Evolutionary conservation across 768 basidiomycete genomes (phyloP), one percentile per base, ranked within the genome.

Genomic region (Paxillus involutus): DNA sequence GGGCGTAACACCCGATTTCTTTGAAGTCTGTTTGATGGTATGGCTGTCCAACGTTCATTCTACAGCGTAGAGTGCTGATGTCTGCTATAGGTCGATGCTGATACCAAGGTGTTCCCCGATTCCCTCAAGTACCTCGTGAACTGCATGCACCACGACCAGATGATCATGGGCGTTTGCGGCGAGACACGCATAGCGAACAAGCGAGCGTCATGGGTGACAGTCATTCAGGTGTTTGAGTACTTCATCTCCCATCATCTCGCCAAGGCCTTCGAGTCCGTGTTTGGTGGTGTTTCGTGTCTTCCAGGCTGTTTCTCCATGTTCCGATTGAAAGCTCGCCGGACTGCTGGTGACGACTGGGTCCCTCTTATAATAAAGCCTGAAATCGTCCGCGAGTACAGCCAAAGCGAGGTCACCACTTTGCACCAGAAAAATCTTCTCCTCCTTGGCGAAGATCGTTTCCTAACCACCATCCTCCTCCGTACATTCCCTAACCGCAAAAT

Each of bases 221-320:
- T 89, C 46, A 99, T 99, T 63, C 97, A 99, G 70, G 96, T 98
- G 40, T 95, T 94, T 67, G 93, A 95, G 69, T 99, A 99, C 72
- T 99, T 98, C 73, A 98, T 99, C 66, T 98, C 95, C 36, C 97
- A 99, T 72, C 96, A 99, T 71, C 82, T 94, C 49, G 91, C 96
- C 57, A 99, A 99, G 71, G 95, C 93, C 7, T 99, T 99, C 73
- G 97, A 99, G 71, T 94, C 97, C 19, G 94, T 97, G 24, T 98
- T 99, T 65, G 97, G 97, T 66, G 97, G 97, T 83, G 97, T 99
- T 53, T 94, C 97, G 12, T 99, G 97, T 77, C 78, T 98, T 29
- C 97, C 97, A 0, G 97, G 97, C n/a, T 99, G 97, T 73, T 99
- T 99, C 77, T 97, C 94, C 49, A 99, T 99, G 96, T 98, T 98